Conservation (phyloP, 805 yeast genomes). For the Ogataea naganishii region DNA sequence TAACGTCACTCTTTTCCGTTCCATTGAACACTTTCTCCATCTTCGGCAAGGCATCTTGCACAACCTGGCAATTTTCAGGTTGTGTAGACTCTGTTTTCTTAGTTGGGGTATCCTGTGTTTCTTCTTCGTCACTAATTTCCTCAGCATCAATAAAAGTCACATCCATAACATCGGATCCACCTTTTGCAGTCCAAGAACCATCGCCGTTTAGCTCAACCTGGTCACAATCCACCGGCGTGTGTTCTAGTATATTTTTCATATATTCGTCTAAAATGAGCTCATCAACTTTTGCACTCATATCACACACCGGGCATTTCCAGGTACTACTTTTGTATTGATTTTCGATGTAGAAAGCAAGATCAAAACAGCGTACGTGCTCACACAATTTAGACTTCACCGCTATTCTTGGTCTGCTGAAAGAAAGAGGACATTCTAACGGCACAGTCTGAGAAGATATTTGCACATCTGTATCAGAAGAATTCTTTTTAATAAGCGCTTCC, state of each 20-base stretch:
- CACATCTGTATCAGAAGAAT: constrained; percentile 36
- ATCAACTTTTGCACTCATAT: constrained; percentile 36
- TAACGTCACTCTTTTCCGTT: background rate
- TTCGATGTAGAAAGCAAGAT: constrained; percentile 62
- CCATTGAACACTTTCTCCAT: background rate
- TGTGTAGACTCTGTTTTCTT: background rate
- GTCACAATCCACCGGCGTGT: constrained; percentile 48
- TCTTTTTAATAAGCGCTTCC: background rate
- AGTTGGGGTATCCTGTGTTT: background rate
- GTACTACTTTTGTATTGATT: constrained; percentile 74
- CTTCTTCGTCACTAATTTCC: background rate
- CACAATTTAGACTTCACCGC: constrained; percentile 72
- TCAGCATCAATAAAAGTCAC: constrained; percentile 19
- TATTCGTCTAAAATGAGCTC: constrained; percentile 72
- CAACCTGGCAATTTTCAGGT: no score
- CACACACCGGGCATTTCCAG: constrained; percentile 88
- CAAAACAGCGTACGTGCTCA: constrained; percentile 82
- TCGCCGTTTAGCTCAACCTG: constrained; percentile 58
- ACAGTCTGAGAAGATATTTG: constrained; percentile 58
- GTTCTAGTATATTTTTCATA: constrained; percentile 48
- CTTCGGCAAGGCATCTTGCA: no score
- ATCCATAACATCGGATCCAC: constrained; percentile 18
- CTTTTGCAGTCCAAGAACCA: constrained; percentile 58
- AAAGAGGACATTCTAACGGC: constrained; percentile 71
- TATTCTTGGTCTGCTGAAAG: constrained; percentile 55